phyloP scores from a whole-genome alignment of 805 yeast species.

The Brettanomyces custersianus region DNA sequence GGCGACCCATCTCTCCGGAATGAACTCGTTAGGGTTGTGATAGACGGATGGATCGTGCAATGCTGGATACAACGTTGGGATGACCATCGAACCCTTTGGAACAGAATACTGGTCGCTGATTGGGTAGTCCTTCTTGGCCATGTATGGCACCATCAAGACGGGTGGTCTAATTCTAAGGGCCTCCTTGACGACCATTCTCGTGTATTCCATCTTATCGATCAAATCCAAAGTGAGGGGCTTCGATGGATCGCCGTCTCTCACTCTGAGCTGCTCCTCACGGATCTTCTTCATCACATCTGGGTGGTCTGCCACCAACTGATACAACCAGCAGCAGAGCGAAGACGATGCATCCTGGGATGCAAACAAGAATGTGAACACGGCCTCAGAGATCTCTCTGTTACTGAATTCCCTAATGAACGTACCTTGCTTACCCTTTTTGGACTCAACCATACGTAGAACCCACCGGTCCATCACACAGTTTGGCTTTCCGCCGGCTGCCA shows the following conservation, averaged over 20 bases:
- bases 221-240: conserved; percentile 56
- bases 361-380: conserved; percentile 90
- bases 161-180: conserved; percentile 94
- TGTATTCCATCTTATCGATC: conserved; percentile 81
- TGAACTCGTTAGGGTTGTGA: conserved; percentile 86
- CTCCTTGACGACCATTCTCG: conserved; percentile 86
- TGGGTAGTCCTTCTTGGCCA: conserved; percentile 80
- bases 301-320: conserved; percentile 92
- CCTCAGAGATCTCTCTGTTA: conserved; percentile 90
- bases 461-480: conserved; percentile 93
- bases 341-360: conserved; percentile 99
- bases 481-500: conserved; percentile 69
- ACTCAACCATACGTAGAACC: conserved; percentile 67
- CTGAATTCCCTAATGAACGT: conserved; percentile 72
- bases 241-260: conserved; percentile 70
- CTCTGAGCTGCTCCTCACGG: conserved; percentile 83
- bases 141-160: conserved; percentile 95
- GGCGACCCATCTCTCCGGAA: conserved; percentile 91
- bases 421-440: conserved; percentile 32
- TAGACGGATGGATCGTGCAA: conserved; percentile 96
- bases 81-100: conserved; percentile 95
- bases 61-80: conserved; percentile 92
- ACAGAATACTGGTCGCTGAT: conserved; percentile 77
- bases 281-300: conserved; percentile 83
- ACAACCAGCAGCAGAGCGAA: conserved; percentile 95